Evolutionary conservation across 2,329 filamentous ascomycete genomes (phyloP), one percentile per base, ranked within the genome.

Genomic region (Colletotrichum nymphaeae): DNA sequence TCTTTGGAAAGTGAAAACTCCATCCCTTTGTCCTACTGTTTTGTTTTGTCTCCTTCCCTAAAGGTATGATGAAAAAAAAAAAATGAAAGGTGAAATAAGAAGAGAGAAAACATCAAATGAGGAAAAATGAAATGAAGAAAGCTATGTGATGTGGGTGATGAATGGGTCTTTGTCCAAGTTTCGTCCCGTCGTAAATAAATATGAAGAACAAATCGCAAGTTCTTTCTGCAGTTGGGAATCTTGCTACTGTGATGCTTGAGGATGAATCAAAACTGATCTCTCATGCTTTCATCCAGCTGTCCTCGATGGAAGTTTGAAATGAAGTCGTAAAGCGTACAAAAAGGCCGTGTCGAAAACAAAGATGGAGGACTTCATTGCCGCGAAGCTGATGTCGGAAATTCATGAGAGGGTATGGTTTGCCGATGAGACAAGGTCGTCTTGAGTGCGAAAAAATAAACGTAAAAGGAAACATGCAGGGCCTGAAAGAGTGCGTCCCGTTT

Each of bases 281-380:
- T 2, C 19, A 65, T 73, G 67, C 70, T 37, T 35, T 59, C 55
- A 63, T 55, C 63, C 63, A 63, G 55, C 55, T 70, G 28, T 59
- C 63, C 53, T 53, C 32, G 60, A 56, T 32, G 42, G 24, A 57
- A 59, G 52, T 58, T 59, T 14, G 24, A 69, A 69, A 63, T 22
- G 46, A 59, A 73, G 32, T 59, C 73, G 58, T 74, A 64, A 71
- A 60, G 35, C 68, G 55, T 74, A 69, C 59, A 67, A 67, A 67
- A 66, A 69, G 59, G 62, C 65, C 67, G 63, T 73, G 52, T 65
- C 60, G 53, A 32, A 53, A 73, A 58, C 53, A 12, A 22, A 46
- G 12, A 19, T 58, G 24, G 35, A 64, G 37, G 59, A 53, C 53
- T 46, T 32, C 14, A 49, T 49, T 32, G 63, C 63, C 53, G 30